Evolutionary conservation across 768 basidiomycete species (phyloP), one percentile per base, ranked within the genome.

Genomic region (Tylopilus intermedius): DNA sequence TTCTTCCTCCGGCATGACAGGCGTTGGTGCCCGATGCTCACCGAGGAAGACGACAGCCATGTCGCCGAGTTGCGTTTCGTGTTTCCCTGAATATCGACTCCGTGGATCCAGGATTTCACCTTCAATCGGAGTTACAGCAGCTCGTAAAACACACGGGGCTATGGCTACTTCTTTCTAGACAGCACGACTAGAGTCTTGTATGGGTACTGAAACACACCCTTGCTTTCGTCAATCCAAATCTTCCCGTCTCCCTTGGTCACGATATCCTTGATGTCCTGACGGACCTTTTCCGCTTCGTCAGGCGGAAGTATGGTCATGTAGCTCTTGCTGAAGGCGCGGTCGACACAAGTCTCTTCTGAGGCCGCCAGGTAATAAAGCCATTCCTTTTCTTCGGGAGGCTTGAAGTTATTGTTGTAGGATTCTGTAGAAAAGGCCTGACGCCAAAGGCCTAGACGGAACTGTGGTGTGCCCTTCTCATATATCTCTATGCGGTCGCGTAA

Each of bases 1-100:
- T 94, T 64, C 76, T 95, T 29, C 95, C 95, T 0, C 95, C 95
- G n/a, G 95, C 94, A 0, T 95, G 71, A 71, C 35, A 39, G 5
- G 15, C 33, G 11, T 24, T 22, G 18, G 40, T 9, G 18, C 18
- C 32, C 21, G 22, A 24, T 7, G 30, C 30, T 10, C 30, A 30
- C 30, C 4, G 30, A 30, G 30, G 30, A 26, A 5, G 11, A 40
- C 35, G 9, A 32, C 33, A 13, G 21, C 32, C 10, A 7, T 37
- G 3, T 32, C 24, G 24, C 24, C 24, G 10, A 32, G 9, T 15
- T 21, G 27, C 30, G n/a, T 18, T 38, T 9, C 7, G 38, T 38
- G n/a, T 15, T 7, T 13, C 14, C 2, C 10, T 13, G 7, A 5
- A 38, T 38, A 18, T 9, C n/a, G 38, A 38, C n/a, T 5, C 14